Conservation (phyloP, 495 filamentous ascomycete species). For the Neurospora sp. region DNA sequence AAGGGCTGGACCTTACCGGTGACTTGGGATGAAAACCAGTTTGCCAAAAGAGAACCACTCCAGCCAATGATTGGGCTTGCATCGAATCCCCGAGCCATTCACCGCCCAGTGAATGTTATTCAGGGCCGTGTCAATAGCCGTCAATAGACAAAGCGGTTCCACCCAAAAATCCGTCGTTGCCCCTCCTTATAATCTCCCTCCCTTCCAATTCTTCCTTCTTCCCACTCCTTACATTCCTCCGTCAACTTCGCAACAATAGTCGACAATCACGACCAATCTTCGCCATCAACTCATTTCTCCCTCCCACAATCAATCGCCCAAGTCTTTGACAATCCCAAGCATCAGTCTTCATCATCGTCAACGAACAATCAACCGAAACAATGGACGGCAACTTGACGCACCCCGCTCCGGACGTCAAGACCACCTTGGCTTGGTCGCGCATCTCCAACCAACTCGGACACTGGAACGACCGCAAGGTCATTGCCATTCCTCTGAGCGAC, state of each 20-base stretch:
- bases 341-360: background rate
- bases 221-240: background rate
- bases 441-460: slow-evolving; percentile 12
- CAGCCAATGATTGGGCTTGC: background rate
- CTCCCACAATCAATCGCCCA: background rate
- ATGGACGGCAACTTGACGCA: background rate
- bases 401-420: background rate
- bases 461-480: slow-evolving; percentile 11
- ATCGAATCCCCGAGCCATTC: background rate
- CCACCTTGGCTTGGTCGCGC: background rate
- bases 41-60: background rate
- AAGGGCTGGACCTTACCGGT: background rate
- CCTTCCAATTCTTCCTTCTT: background rate
- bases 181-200: background rate
- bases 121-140: background rate
- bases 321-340: background rate
- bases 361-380: background rate
- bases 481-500: slow-evolving; percentile 6
- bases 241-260: background rate
- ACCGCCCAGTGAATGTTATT: background rate
- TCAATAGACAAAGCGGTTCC: background rate
- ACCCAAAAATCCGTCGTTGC: background rate
- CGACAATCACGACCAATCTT: background rate
- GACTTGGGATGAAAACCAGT: background rate
- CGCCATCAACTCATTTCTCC: background rate